phyloP scores from a whole-genome alignment of 1,139 yeast genomes.

The Meyerozyma elateridarum region DNA sequence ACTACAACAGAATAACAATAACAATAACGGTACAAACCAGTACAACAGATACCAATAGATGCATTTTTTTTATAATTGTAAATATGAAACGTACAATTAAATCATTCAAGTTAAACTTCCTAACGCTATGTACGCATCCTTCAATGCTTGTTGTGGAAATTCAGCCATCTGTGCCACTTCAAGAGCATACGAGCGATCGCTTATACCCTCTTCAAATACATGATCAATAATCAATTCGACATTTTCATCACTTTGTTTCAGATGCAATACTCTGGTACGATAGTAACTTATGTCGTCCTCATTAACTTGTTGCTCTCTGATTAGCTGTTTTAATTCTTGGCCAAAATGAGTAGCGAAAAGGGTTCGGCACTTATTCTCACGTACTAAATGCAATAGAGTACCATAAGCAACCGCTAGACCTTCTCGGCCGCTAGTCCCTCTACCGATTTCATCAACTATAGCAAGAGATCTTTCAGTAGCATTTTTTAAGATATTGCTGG shows the following conservation, averaged over 20 bases:
- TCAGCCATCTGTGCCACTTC: conserved; percentile 83
- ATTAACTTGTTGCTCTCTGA: conserved; percentile 20
- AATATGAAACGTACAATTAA: conserved; percentile 2
- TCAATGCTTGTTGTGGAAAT: conserved; percentile 61
- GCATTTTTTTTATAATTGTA: conserved; percentile 5
- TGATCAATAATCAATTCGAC: conserved; percentile 51
- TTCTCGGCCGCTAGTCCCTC: conserved; percentile 89
- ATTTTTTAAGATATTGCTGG: conserved; percentile 68
- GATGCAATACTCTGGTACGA: conserved; percentile 43
- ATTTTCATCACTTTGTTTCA: conserved; percentile 14
- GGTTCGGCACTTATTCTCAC: conserved; percentile 62
- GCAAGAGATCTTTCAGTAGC: conserved; percentile 80
- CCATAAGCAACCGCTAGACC: conserved; percentile 91
- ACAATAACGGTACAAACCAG: conserved; percentile 5
- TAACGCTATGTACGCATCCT: conserved; percentile 43
- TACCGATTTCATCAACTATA: conserved; percentile 90
- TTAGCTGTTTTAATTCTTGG: conserved; percentile 45
- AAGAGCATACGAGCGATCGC: conserved; percentile 77
- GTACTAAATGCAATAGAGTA: conserved; percentile 54
- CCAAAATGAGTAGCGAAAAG: conserved; percentile 96
- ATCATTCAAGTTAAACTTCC: conserved; percentile 8
- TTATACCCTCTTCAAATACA: conserved; percentile 63
- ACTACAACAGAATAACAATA: conserved; percentile 10
- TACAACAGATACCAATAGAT: conserved; percentile 6
- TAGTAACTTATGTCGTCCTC: conserved; percentile 40